A percentile compares a stretch with the other conserved stretches of the same genome.
phyloP scores from a whole-genome alignment of 2,329 filamentous ascomycete species.

The Trichophaea hybrida region DNA sequence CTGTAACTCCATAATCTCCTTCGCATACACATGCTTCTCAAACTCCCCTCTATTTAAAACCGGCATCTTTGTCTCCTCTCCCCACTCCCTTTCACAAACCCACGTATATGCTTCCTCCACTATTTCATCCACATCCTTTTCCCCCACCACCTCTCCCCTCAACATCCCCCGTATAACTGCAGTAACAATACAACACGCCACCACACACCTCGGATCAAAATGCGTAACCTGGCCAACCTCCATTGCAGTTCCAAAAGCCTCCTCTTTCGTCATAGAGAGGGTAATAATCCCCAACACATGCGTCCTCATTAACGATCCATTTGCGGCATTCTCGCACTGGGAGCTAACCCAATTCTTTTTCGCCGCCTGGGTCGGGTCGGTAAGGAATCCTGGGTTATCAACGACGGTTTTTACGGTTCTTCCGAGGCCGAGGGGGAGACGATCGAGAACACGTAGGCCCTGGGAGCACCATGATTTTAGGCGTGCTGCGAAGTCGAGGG shows the following conservation, averaged over 20 bases:
- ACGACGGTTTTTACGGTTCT: conserved; percentile 37
- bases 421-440: conserved; percentile 38
- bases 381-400: conserved; percentile 31
- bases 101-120: conserved; percentile 34
- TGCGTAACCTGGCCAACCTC: conserved; percentile 37
- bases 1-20: conserved; percentile 32
- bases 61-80: conserved; percentile 14
- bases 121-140: conserved; percentile 33
- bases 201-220: conserved; percentile 39
- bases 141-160: conserved; percentile 34
- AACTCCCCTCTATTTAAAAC: conserved; percentile 35
- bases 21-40: conserved; percentile 32
- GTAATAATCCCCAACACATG: conserved; percentile 40
- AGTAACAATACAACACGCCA: conserved; percentile 38
- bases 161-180: conserved; percentile 37
- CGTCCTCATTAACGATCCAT: conserved; percentile 42
- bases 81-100: conserved; percentile 26
- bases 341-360: conserved; percentile 34
- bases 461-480: conserved; percentile 36
- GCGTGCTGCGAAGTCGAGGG: conserved; percentile 35
- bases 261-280: conserved; percentile 31
- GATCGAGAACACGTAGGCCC: conserved; percentile 37
- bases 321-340: conserved; percentile 35
- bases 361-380: conserved; percentile 33
- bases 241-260: conserved; percentile 35